Base-by-base conservation (phyloP, 1,139 yeast species). In the Hansenula anomala region DNA sequence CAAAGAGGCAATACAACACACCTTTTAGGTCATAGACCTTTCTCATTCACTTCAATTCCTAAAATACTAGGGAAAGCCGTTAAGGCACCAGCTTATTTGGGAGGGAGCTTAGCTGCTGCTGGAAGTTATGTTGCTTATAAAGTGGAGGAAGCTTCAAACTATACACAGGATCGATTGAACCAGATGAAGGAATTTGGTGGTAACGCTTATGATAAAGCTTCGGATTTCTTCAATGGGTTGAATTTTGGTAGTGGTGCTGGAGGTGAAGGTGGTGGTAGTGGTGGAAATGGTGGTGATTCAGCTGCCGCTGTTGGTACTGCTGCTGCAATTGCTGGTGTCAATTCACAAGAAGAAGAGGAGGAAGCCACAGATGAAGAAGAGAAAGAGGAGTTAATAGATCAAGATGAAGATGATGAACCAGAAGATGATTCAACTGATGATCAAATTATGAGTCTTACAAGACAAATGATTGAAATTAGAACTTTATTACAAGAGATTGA, bases 381-480 rank as follows among this genome's bases (percentile, higher is more conserved):
- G n/a, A 51, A 55, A 30, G 63, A 61, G 14, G 60, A 60, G 33
- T 66, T 56, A 2, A 63, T 62, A 2, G 67, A 65, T 3, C 66
- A 65, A 20, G 71, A 61, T 2, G 63, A 56, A 2, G 68, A 62
- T 4, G 60, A 58, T 4, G 64, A 56, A 1, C 64, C 60, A 6
- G 73, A 66, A 17, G 75, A 72, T 17, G 75, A 75, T 33, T 66
- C 67, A 27, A 76, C 88, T 2, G 79, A 79, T 46, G 83, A 80
- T 49, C 86, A 82, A 43, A 92, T 92, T 82, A 67, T 92, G 60
- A 81, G 84, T 45, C 64, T 92, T 46, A 92, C 97, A 10, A 78
- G 89, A 49, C 95, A 88, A 61, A 94, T 94, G 98, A 94, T 94
- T 54, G 98, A 94, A 59, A 90, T 94, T 42, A 72, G 97, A 56